These are phyloP conservation scores for Fraxinus paxiana DNA, from an alignment of 305 asterid genomes.

Conservation along the genomic window DNA sequence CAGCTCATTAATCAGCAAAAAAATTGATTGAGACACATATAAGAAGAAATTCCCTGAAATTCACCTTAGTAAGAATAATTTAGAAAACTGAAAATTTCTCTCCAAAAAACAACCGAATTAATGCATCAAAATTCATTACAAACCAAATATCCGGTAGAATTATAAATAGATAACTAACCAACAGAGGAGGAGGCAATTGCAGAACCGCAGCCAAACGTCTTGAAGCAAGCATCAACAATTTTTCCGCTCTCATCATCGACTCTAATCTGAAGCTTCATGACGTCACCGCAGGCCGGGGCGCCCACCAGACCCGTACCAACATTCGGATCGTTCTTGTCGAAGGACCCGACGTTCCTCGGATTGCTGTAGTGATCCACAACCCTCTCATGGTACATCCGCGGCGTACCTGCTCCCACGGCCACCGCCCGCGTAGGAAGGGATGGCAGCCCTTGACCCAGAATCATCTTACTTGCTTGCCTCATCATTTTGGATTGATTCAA, in stretches of 20 bases:
- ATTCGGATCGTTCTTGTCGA: slow-evolving; percentile 68
- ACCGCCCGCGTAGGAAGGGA: slow-evolving; percentile 30
- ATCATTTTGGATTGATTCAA: slow-evolving; percentile 34
- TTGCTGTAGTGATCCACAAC: slow-evolving; percentile 92
- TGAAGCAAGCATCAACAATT: slow-evolving; percentile 80
- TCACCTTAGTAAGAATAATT: neutral
- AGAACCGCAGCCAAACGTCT: slow-evolving; percentile 91
- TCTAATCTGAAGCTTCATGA: slow-evolving; percentile 82
- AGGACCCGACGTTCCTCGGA: slow-evolving; percentile 88
- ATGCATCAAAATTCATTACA: neutral
- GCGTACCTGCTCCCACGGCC: slow-evolving; percentile 5
- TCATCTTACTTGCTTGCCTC: slow-evolving; percentile 40
- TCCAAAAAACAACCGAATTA: neutral
- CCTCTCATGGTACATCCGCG: slow-evolving; percentile 77
- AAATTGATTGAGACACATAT: neutral
- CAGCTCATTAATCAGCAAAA: neutral
- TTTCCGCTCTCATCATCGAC: slow-evolving; percentile 75
- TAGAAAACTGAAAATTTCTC: neutral
- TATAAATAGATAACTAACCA: slow-evolving; percentile 38
- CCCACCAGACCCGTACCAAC: slow-evolving; percentile 94
- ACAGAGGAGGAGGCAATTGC: slow-evolving; percentile 94
- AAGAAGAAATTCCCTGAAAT: neutral
- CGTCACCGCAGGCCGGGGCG: slow-evolving; percentile 98
- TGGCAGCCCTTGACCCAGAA: slow-evolving; percentile 35
- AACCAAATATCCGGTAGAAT: neutral